Evolutionary conservation across 192 early-diverging fungal genomes (phyloP).

Genomic region (Geranomyces michiganensis): DNA sequence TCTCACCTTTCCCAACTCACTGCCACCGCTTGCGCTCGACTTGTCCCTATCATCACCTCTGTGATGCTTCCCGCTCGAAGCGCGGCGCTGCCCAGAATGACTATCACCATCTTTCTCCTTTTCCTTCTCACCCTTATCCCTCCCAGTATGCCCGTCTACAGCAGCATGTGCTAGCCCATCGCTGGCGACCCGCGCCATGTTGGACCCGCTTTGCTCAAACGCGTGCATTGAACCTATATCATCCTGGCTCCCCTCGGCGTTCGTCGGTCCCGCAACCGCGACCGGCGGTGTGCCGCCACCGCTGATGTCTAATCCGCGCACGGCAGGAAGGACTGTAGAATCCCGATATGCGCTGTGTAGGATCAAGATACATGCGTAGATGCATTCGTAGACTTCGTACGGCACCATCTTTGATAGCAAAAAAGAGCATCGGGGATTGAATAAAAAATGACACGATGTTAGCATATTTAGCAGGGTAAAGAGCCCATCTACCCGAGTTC

Average conservation of each 20-base stretch:
- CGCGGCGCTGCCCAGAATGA: not conserved
- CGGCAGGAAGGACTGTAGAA: constrained; percentile 8
- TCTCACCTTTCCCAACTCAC: too few species aligned
- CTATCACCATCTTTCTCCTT: constrained; percentile 21
- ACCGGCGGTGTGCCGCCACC: not conserved
- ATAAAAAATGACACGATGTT: too few species aligned
- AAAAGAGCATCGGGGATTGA: not conserved
- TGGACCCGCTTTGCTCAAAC: not conserved
- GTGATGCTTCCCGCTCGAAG: not conserved
- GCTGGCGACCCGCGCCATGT: not conserved
- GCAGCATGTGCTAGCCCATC: not conserved
- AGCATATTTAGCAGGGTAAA: too few species aligned
- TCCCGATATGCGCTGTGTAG: constrained; percentile 19
- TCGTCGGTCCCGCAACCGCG: not conserved
- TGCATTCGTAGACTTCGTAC: constrained; percentile 38
- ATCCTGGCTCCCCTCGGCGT: not conserved
- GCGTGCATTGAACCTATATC: not conserved
- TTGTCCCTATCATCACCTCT: not conserved
- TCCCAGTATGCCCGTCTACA: constrained; percentile 8
- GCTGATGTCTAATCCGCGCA: constrained; percentile 4
- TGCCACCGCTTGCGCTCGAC: too few species aligned
- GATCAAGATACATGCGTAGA: constrained; percentile 36
- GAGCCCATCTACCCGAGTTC: too few species aligned
- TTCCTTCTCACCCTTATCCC: constrained; percentile 17
- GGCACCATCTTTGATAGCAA: constrained; percentile 35